Evolutionary conservation across 2,329 filamentous ascomycete species (phyloP).

Genomic region (Colletotrichum euphorbiae): DNA sequence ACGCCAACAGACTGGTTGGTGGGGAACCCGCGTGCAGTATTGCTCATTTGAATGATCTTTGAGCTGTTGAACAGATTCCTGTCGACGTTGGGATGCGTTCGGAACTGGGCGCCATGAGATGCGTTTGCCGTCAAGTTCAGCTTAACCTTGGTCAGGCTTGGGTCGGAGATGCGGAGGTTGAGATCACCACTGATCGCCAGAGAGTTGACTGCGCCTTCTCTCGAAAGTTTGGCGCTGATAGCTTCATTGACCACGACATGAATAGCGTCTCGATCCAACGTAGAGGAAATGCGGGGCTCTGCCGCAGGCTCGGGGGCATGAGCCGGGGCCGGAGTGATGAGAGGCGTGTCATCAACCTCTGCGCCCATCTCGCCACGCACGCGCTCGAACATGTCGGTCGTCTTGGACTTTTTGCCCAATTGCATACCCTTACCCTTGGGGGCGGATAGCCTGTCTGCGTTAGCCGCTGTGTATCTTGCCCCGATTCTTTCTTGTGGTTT

Average conservation of each 20-base stretch:
- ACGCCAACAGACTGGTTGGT: conserved; percentile 94
- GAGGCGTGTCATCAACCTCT: conserved; percentile 81
- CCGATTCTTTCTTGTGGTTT: conserved; percentile 15
- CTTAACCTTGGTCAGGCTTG: conserved; percentile 90
- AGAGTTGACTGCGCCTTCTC: conserved; percentile 87
- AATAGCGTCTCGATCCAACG: conserved; percentile 83
- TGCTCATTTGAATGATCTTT: conserved; percentile 90
- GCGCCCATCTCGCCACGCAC: conserved; percentile 92
- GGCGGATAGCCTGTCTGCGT: conserved; percentile 51
- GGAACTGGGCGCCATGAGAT: conserved; percentile 88
- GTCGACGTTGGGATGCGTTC: conserved; percentile 97
- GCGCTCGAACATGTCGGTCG: conserved; percentile 95
- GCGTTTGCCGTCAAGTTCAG: conserved; percentile 81
- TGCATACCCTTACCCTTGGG: conserved; percentile 98
- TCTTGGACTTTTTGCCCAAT: conserved; percentile 98
- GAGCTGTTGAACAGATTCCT: conserved; percentile 85
- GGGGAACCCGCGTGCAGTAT: conserved; percentile 88
- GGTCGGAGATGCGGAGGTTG: conserved; percentile 89
- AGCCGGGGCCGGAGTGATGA: conserved; percentile 70
- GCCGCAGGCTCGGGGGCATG: conserved; percentile 63
- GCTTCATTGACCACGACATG: conserved; percentile 89
- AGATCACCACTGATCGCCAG: conserved; percentile 93
- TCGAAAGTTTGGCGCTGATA: conserved; percentile 89
- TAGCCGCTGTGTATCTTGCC: background rate
- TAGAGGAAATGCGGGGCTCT: conserved; percentile 70